Percentiles rank a stretch among this genome's conserved stretches.
Conservation (phyloP, 208 protist species). For the Wallacemonas collosoma region DNA sequence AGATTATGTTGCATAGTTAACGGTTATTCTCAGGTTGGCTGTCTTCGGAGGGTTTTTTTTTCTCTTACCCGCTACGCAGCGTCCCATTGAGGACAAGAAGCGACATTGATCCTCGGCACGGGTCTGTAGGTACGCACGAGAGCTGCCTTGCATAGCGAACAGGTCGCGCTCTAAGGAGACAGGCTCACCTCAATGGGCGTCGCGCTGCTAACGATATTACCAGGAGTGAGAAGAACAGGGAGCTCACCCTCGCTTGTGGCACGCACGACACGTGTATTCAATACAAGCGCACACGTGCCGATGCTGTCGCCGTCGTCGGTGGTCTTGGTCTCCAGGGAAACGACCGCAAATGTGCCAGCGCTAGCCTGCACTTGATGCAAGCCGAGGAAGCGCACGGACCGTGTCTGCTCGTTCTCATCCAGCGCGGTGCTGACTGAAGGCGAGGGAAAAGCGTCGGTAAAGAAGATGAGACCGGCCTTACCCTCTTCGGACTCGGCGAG, state of each 20-base stretch:
- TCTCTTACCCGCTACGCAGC: too few species aligned
- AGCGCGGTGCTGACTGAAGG: neutral
- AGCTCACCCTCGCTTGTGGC: slow-evolving; percentile 2
- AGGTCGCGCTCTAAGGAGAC: neutral
- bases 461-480: slow-evolving; percentile 5
- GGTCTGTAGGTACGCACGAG: too few species aligned
- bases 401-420: neutral
- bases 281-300: slow-evolving; percentile 1
- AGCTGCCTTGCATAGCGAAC: neutral
- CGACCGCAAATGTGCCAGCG: slow-evolving; percentile 1
- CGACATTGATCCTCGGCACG: too few species aligned
- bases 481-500: slow-evolving; percentile 16
- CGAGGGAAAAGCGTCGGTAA: neutral
- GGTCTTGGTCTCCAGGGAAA: slow-evolving; percentile 35
- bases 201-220: slow-evolving; percentile 32
- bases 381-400: neutral
- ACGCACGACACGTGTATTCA: slow-evolving; percentile 48
- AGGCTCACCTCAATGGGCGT: slow-evolving; percentile 9
- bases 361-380: neutral
- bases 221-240: slow-evolving; percentile 33
- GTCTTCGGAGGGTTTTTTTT: too few species aligned
- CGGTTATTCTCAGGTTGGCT: too few species aligned
- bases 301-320: slow-evolving; percentile 23
- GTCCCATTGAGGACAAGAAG: too few species aligned
- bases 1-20: too few species aligned